These are phyloP conservation scores for Sporormia fimetaria DNA, from an alignment of 495 filamentous ascomycete genomes.

Conservation along the genomic window DNA sequence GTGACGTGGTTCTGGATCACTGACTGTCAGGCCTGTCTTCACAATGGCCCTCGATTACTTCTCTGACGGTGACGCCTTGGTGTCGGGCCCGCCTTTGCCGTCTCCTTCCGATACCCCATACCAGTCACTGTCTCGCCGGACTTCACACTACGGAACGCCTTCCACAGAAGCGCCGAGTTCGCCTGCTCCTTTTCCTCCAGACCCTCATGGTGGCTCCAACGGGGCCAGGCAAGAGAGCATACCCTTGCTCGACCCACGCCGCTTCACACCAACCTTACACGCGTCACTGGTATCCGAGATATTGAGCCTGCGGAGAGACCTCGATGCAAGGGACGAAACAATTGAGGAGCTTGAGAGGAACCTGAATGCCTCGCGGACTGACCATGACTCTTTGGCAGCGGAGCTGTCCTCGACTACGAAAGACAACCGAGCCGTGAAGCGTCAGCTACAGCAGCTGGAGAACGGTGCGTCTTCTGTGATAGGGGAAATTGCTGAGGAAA, in stretches of 20 bases:
- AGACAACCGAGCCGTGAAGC: constrained; percentile 69
- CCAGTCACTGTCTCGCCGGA: constrained; percentile 44
- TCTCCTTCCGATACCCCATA: constrained; percentile 57
- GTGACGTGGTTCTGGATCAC: too few relatives aligned
- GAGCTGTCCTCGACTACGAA: constrained; percentile 50
- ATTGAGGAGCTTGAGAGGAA: constrained; percentile 74
- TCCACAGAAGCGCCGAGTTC: constrained; percentile 56
- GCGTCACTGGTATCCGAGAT: constrained; percentile 94
- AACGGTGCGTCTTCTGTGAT: constrained; percentile 76
- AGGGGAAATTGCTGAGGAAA: constrained; percentile 68
- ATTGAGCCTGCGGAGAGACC: constrained; percentile 68
- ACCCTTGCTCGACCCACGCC: constrained; percentile 71
- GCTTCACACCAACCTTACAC: constrained; percentile 91
- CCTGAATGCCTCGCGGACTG: constrained; percentile 56
- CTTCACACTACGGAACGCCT: constrained; percentile 44
- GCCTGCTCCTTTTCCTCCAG: constrained; percentile 45
- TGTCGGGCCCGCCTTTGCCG: constrained; percentile 43
- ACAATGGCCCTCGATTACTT: constrained; percentile 32
- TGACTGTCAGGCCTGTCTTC: not conserved
- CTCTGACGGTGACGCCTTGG: constrained; percentile 25
- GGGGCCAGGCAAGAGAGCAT: constrained; percentile 55
- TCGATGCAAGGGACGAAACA: constrained; percentile 73
- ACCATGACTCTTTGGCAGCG: constrained; percentile 57
- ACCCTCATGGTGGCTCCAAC: constrained; percentile 35
- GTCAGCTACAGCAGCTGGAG: constrained; percentile 76